Evolutionary conservation across 495 filamentous ascomycete genomes (phyloP).

Genomic region (Coniosporium apollinis): DNA sequence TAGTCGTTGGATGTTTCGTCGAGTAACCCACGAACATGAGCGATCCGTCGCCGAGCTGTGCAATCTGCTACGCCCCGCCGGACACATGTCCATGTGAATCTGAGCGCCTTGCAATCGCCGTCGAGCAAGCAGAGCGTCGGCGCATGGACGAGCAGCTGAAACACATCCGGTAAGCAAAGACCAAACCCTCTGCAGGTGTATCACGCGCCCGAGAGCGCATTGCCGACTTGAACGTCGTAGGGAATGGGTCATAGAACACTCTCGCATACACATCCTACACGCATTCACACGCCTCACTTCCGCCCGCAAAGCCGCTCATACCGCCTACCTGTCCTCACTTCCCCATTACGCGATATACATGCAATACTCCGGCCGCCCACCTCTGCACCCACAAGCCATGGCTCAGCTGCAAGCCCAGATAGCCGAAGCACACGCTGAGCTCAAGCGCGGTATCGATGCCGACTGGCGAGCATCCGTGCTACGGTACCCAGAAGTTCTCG

Average conservation of each 20-base stretch:
- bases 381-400: constrained; percentile 15
- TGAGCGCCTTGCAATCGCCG: constrained; percentile 46
- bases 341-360: constrained; percentile 39
- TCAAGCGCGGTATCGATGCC: constrained; percentile 54
- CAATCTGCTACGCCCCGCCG: constrained; percentile 49
- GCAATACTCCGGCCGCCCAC: constrained; percentile 20
- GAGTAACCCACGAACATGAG: no score
- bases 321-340: constrained; percentile 37
- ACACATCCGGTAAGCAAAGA: constrained; percentile 40
- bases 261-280: constrained; percentile 51
- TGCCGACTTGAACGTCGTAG: no score
- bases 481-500: constrained; percentile 54
- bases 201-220: not conserved
- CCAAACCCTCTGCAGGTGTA: constrained; percentile 1
- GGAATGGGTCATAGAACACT: constrained; percentile 52
- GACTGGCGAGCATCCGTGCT: constrained; percentile 56
- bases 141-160: constrained; percentile 45
- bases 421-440: constrained; percentile 36
- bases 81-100: constrained; percentile 48
- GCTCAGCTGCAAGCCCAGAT: constrained; percentile 27
- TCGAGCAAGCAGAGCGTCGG: constrained; percentile 45
- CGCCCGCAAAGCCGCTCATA: constrained; percentile 40
- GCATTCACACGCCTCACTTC: constrained; percentile 45
- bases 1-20: no score
- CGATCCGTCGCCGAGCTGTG: constrained; percentile 61